phyloP scores from a whole-genome alignment of 306 rosid species.

The Cicer arietinum region DNA sequence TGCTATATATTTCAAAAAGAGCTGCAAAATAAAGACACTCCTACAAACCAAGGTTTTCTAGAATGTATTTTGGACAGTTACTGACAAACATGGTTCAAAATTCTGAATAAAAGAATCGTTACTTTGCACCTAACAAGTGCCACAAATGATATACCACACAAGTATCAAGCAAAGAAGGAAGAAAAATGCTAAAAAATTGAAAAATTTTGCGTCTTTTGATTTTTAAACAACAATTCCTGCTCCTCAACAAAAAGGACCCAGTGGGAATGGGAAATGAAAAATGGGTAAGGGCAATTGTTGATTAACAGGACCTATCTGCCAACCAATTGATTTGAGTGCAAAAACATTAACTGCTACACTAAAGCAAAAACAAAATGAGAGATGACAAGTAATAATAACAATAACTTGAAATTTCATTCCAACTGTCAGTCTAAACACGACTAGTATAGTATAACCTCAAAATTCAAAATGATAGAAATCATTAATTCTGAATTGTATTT shows the following conservation, averaged over 20 bases:
- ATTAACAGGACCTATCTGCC: slow-evolving; percentile 12
- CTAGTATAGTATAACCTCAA: slow-evolving; percentile 7
- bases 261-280: background rate
- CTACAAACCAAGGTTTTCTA: background rate
- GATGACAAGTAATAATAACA: background rate
- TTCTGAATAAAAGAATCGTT: slow-evolving; percentile 20
- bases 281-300: background rate
- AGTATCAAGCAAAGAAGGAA: background rate
- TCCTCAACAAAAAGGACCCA: background rate
- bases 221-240: slow-evolving; percentile 10
- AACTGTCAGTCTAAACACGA: slow-evolving; percentile 26
- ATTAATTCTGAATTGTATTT: slow-evolving; percentile 35
- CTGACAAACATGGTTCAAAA: background rate
- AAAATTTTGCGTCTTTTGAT: background rate
- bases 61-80: background rate
- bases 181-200: background rate
- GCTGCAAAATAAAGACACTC: background rate
- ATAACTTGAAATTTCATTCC: slow-evolving; percentile 12
- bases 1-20: background rate
- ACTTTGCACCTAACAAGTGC: background rate
- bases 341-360: background rate
- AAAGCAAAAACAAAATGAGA: slow-evolving; percentile 6
- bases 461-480: slow-evolving; percentile 34
- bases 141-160: slow-evolving; percentile 16
- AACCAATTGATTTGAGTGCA: slow-evolving; percentile 1